Evolutionary conservation across 1,284 basidiomycete genomes (phyloP), one percentile per base, ranked within the genome.

Genomic region (Cerioporus squamosus): DNA sequence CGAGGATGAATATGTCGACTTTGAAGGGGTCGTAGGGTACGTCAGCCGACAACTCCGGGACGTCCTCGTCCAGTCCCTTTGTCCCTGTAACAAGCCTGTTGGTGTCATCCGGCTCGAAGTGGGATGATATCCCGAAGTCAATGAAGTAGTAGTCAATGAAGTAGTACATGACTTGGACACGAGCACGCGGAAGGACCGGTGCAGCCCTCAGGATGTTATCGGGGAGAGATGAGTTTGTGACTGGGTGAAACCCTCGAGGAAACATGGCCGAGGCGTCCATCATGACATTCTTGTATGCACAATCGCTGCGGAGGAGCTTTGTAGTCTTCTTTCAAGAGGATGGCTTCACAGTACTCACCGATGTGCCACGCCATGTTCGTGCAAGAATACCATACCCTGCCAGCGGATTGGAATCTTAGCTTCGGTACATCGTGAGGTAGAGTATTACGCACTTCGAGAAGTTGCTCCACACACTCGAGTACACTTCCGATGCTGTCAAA

Each of bases 1-100:
- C 72, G 9, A 73, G 47, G 3, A 68, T 66, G 53, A 66, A 73
- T 7, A 74, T 59, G 40, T 72, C 70, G 1, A 68, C 56, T 44
- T 71, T 70, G 66, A 74, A 74, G 5, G 72, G 71, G 49, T 74
- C 72, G 42, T 74, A 72, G 0, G 71, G 69, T 1, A 62, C 51
- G 2, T 45, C 36, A 1, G 57, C 31, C 1, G 68, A 72, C 0
- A 72, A 57, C 49, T 74, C 71, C 0, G 72, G 72, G n/a, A n/a
- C 1, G 66, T 3, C 26, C 3, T 26, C 5, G 26, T 26, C 5
- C 26, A 26, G 26, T 26, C n/a, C n/a, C n/a, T n/a, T n/a, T n/a
- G n/a, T n/a, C n/a, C n/a, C n/a, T n/a, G n/a, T n/a, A n/a, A n/a
- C n/a, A n/a, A n/a, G n/a, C n/a, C n/a, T n/a, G n/a, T n/a, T n/a